A percentile compares a stretch with the other conserved stretches of the same genome.
Conservation (phyloP, 352 stramenopile genomes). For the Chrysophaeum taylorii region DNA sequence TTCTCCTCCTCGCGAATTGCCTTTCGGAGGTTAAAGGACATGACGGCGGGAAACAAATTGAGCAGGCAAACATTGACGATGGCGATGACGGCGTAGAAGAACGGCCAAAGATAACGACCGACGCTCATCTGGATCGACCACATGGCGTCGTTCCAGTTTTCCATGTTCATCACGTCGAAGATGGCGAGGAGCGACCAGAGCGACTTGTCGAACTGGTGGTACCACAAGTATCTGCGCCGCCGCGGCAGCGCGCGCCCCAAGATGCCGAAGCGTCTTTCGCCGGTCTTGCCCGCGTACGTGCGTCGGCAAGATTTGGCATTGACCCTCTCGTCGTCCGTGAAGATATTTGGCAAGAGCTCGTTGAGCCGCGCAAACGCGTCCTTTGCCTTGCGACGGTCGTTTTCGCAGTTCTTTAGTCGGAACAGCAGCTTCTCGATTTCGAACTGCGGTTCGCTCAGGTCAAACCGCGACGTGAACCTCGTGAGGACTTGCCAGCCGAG, state of each 20-base stretch:
- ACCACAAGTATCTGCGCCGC: background rate
- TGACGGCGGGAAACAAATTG: conserved; percentile 11
- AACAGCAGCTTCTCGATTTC: no score
- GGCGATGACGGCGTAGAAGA: conserved; percentile 4
- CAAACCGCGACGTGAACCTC: no score
- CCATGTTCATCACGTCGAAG: conserved; percentile 15
- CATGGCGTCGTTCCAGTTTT: conserved; percentile 14
- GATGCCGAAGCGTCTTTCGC: background rate
- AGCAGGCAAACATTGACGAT: conserved; percentile 10
- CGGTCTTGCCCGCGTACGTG: no score
- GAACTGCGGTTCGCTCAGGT: no score
- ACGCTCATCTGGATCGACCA: background rate
- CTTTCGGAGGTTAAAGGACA: conserved; percentile 9
- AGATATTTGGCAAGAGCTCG: no score
- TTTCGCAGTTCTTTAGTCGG: no score
- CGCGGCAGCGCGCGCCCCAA: background rate
- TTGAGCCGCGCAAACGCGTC: no score
- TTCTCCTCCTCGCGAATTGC: conserved; percentile 12
- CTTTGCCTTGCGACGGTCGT: no score
- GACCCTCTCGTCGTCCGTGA: no score
- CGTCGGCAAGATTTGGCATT: no score
- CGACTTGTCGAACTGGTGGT: background rate
- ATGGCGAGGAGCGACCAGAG: background rate
- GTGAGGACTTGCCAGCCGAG: no score
- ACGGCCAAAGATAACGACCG: conserved; percentile 1